Evolutionary conservation across 441 rosid genomes (phyloP), one percentile per base, ranked within the genome.

Genomic region (Geranium incanum): DNA sequence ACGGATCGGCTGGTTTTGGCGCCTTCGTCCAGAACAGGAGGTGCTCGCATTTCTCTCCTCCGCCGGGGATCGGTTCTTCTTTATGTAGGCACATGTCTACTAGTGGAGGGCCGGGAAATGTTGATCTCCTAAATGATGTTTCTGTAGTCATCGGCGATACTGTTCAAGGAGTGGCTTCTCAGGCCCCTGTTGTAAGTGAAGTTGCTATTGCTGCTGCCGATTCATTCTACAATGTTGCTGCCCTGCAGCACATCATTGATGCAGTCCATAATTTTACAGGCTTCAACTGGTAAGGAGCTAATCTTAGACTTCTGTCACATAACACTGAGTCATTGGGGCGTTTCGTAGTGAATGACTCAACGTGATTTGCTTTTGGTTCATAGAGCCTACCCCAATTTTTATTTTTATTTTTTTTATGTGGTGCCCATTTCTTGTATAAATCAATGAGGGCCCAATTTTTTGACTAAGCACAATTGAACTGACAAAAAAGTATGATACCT

Each of bases 141-240:
- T 86, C 94, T 1, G 88, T 81, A 28, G 87, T 83, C 64, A 80
- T 91, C 13, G 77, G 75, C 0, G 96, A 93, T 6, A 64, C 85
- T 1, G 66, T 82, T 28, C 87, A 87, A 71, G 84, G 80, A 21
- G 87, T 74, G 50, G 81, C 85, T 48, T 71, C 88, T 68, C 88
- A 86, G 77, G 84, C 76, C 37, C 85, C 88, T 48, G 82, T 81
- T 3, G 86, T 84, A 39, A 90, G 83, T 77, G 97, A 94, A 76
- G 99, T 94, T 71, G 84, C 99, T 8, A 15, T 82, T 72, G 99
- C 97, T 12, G 90, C 97, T 80, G 86, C 84, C 19, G 97, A 92
- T 80, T 88, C 87, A 66, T 88, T 76, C 83, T 76, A 80, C 3
- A 95, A 97, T 38, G 79, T 89, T 4, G 84, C 83, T 7, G 76